Percentiles rank a stretch among this genome's conserved stretches.
phyloP scores from a whole-genome alignment of 2,329 filamentous ascomycete species.

The Simplicillium aogashimaense region DNA sequence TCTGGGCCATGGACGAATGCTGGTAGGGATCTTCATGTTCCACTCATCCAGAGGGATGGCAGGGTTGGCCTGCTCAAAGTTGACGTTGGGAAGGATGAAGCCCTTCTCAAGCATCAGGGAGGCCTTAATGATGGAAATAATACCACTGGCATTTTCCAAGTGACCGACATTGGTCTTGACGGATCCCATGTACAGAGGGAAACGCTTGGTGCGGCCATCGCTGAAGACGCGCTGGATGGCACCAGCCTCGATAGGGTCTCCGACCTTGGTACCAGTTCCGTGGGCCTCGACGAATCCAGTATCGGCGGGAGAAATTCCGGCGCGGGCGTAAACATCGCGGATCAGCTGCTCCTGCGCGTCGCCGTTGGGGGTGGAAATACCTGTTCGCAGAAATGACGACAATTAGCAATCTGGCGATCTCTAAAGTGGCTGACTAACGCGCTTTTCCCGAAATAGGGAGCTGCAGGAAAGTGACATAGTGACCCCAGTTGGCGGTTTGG shows the following conservation, averaged over 20 bases:
- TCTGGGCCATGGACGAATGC: slow-evolving; percentile 33
- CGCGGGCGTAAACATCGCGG: slow-evolving; percentile 21
- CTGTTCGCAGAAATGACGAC: slow-evolving; percentile 25
- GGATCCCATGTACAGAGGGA: slow-evolving; percentile 34
- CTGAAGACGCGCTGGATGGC: slow-evolving; percentile 35
- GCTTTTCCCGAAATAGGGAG: too few species aligned
- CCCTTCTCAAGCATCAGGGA: slow-evolving; percentile 39
- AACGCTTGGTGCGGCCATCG: slow-evolving; percentile 24
- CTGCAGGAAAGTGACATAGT: too few species aligned
- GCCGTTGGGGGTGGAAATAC: slow-evolving; percentile 45
- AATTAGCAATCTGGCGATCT: neutral
- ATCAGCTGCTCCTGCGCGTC: slow-evolving; percentile 34
- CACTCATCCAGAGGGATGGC: slow-evolving; percentile 39
- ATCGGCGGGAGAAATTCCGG: slow-evolving; percentile 17
- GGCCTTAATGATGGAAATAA: slow-evolving; percentile 41
- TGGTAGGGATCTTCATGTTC: slow-evolving; percentile 36
- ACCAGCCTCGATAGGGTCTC: slow-evolving; percentile 44
- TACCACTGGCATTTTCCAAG: slow-evolving; percentile 39
- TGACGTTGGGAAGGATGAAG: slow-evolving; percentile 38
- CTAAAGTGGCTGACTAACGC: too few species aligned
- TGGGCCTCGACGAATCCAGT: slow-evolving; percentile 37
- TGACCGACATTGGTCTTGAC: slow-evolving; percentile 44
- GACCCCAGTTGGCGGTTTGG: too few species aligned
- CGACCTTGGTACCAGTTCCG: slow-evolving; percentile 44
- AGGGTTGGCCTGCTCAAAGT: slow-evolving; percentile 38